Evolutionary conservation across 495 filamentous ascomycete genomes (phyloP).

Genomic region (Penicillium coffeae): DNA sequence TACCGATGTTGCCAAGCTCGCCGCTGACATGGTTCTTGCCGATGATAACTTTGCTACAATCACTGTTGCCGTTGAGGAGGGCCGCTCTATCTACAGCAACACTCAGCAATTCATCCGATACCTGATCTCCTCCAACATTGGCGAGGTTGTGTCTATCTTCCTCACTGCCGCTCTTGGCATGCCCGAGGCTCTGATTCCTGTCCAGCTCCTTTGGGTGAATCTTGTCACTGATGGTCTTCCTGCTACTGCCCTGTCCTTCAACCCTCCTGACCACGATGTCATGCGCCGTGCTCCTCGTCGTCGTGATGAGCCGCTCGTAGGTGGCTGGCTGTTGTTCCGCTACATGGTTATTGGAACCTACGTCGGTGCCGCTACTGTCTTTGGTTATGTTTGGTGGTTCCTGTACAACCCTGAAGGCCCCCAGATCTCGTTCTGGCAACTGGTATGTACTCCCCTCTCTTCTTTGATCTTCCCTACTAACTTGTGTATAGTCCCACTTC

Average conservation of each 20-base stretch:
- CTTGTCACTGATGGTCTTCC: slow-evolving; percentile 97
- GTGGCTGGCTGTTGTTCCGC: slow-evolving; percentile 95
- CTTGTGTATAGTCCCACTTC: slow-evolving; percentile 67
- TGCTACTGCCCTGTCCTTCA: slow-evolving; percentile 95
- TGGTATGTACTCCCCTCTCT: slow-evolving; percentile 46
- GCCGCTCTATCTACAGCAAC: slow-evolving; percentile 98
- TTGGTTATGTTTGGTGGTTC: slow-evolving; percentile 99
- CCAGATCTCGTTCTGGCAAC: slow-evolving; percentile 86
- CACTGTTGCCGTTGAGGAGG: slow-evolving; percentile 92
- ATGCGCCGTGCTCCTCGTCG: slow-evolving; percentile 89
- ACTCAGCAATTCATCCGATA: slow-evolving; percentile 99
- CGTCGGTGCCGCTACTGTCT: slow-evolving; percentile 91
- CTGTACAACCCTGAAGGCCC: slow-evolving; percentile 92
- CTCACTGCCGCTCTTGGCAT: slow-evolving; percentile 94
- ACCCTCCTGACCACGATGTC: slow-evolving; percentile 94
- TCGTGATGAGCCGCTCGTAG: slow-evolving; percentile 86
- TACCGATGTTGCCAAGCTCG: slow-evolving; percentile 95
- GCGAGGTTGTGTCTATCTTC: slow-evolving; percentile 99
- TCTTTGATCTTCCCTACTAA: slow-evolving; percentile 8
- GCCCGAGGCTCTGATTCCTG: slow-evolving; percentile 96
- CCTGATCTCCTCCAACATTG: slow-evolving; percentile 97
- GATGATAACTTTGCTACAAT: slow-evolving; percentile 99
- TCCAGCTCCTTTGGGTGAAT: slow-evolving; percentile 99
- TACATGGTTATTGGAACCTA: slow-evolving; percentile 96
- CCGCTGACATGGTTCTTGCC: slow-evolving; percentile 97